Evolutionary conservation across 148 eudicot genomes (phyloP).

Genomic region (Nyssa sinensis): DNA sequence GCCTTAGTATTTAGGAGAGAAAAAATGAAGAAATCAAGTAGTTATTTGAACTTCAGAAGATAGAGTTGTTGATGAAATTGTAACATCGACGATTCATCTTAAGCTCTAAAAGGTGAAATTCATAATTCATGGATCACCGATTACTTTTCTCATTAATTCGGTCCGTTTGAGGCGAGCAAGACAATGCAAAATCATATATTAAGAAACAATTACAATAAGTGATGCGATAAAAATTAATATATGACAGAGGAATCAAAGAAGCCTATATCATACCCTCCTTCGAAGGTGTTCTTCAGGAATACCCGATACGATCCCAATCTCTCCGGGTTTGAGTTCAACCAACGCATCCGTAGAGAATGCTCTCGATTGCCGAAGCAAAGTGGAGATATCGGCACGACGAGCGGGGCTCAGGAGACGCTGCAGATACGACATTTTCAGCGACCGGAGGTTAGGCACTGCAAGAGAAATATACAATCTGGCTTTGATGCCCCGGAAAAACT

Average conservation of each 20-base stretch:
- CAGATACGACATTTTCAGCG: conserved; percentile 56
- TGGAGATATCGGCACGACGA: conserved; percentile 33
- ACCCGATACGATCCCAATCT: conserved; percentile 77
- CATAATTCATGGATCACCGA: background rate
- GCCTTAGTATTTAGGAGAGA: no score
- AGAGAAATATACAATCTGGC: background rate
- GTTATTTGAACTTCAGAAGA: background rate
- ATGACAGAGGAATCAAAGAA: no score
- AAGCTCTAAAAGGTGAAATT: background rate
- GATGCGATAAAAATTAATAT: background rate
- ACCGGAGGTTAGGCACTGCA: background rate
- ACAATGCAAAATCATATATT: background rate
- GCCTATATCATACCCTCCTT: conserved; percentile 55
- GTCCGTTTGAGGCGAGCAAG: background rate
- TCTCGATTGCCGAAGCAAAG: conserved; percentile 26
- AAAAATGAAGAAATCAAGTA: no score
- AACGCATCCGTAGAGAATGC: conserved; percentile 58
- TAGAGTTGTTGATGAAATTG: background rate
- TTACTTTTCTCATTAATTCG: no score
- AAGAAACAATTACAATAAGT: background rate
- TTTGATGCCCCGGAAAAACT: no score
- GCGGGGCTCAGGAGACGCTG: conserved; percentile 60
- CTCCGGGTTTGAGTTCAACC: conserved; percentile 60
- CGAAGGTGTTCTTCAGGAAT: conserved; percentile 73
- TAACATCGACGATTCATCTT: background rate